Evolutionary conservation across 352 stramenopile species (phyloP).

Genomic region (Phytophthora sp.): DNA sequence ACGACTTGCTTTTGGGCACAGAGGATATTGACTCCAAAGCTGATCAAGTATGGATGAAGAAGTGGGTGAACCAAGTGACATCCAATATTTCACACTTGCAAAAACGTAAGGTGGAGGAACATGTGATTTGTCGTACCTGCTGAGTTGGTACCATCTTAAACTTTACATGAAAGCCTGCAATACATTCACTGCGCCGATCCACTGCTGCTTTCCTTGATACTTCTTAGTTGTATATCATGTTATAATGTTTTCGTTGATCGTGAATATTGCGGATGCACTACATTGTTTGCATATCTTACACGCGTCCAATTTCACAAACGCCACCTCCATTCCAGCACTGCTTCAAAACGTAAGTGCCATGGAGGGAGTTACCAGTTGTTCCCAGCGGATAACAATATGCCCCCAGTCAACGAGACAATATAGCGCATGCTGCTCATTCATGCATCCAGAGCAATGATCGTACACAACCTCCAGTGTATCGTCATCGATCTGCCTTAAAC

Average conservation of each 20-base stretch:
- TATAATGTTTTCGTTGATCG: no score
- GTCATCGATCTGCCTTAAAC: constrained; percentile 34
- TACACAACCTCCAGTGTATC: constrained; percentile 44
- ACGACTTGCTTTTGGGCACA: background rate
- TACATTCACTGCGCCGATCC: no score
- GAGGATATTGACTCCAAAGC: background rate
- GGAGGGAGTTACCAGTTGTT: constrained; percentile 58
- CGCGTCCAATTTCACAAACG: background rate
- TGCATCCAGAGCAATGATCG: constrained; percentile 43
- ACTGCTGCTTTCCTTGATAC: no score
- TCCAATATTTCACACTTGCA: no score
- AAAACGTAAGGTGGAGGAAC: no score
- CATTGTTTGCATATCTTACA: constrained; percentile 22
- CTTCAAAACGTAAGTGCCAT: constrained; percentile 39
- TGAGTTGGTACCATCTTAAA: no score
- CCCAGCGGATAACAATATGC: constrained; percentile 63
- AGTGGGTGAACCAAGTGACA: no score
- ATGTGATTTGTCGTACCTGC: no score
- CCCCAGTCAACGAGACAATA: constrained; percentile 60
- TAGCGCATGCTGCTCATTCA: constrained; percentile 53
- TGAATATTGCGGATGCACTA: background rate
- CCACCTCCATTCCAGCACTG: background rate
- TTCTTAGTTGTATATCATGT: no score
- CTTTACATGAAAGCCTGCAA: no score
- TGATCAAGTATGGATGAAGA: background rate